These are phyloP conservation scores for Kurtzmaniella quercitrusa DNA, from an alignment of 1,139 yeast species.

Conservation along the genomic window DNA sequence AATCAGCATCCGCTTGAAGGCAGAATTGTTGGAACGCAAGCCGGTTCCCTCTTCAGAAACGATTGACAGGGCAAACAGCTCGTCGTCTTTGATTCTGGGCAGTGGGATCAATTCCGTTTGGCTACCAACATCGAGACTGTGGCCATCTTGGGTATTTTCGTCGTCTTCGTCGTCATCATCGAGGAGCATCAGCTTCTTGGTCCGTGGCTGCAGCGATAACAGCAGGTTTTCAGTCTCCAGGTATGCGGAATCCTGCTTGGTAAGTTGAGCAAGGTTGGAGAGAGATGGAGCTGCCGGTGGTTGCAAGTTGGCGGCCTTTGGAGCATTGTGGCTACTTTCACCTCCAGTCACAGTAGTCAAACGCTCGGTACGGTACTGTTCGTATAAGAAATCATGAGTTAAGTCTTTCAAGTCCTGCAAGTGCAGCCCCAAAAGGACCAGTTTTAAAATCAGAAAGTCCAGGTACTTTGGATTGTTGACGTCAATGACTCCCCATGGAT, in stretches of 20 bases:
- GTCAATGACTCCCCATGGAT: constrained; percentile 94
- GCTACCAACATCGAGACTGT: not conserved
- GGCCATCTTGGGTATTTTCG: not conserved
- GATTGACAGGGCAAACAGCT: constrained; percentile 19
- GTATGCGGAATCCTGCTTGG: constrained; percentile 17
- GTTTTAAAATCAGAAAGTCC: constrained; percentile 79
- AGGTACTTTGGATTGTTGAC: constrained; percentile 76
- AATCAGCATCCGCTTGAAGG: constrained; percentile 54
- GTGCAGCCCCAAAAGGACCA: constrained; percentile 86
- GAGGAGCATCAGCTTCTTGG: constrained; percentile 33
- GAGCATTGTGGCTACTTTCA: constrained; percentile 10
- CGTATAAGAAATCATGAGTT: constrained; percentile 89
- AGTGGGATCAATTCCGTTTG: constrained; percentile 17
- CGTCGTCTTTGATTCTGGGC: constrained; percentile 26
- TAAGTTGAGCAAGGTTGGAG: constrained; percentile 60
- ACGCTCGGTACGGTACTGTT: constrained; percentile 88
- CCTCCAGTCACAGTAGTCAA: constrained; percentile 53
- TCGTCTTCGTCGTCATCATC: constrained; percentile 24
- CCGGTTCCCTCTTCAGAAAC: constrained; percentile 26
- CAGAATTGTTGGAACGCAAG: constrained; percentile 25
- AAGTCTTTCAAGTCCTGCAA: constrained; percentile 88
- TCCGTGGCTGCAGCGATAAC: constrained; percentile 11
- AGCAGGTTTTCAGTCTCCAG: constrained; percentile 13
- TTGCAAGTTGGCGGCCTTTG: constrained; percentile 5
- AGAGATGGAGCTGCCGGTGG: constrained; percentile 50